Evolutionary conservation across 2,329 filamentous ascomycete genomes (phyloP), one percentile per base, ranked within the genome.

Genomic region (Tolypocladium ovalisporum): DNA sequence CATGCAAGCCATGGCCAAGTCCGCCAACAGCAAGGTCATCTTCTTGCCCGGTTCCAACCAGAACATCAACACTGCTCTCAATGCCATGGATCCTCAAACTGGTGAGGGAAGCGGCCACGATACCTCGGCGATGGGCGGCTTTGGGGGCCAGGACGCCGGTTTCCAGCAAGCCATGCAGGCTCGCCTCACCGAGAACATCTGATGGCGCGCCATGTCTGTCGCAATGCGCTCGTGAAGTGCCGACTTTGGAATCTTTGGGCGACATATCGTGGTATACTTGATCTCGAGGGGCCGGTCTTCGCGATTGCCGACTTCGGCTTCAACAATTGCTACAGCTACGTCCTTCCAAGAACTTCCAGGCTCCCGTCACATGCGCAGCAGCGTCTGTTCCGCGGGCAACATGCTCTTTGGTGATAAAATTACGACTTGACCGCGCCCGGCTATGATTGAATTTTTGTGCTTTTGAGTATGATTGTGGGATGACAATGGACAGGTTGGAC

Each of bases 1-100:
- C 4, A 97, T 97, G 93, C 94, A 97, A 73, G 84, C 90, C 47
- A 99, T 99, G 93, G 94, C 94, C 66, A 97, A 97, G 82, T 84
- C 84, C 0, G 90, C 91, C 53, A 95, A 92, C 74, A 85, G 81
- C 75, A 95, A 95, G 76, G 88, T 94, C 67, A 92, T 94, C 67
- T 94, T 93, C 79, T 68, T 94, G 66, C 88, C 88, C 12, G 84
- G 78, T 12, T 69, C 72, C 52, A 73, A 69, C 62, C 82, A 88
- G 74, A 84, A 81, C 19, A 81, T 86, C 67, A 60, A 68, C 63
- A 44, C 67, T 1, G 70, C 73, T 44, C 71, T 81, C 64, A 72
- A 75, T 57, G 73, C 75, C 47, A 57, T 79, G 22, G 75, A 81
- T 42, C 63, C 70, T 59, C 63, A 69, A 39, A 66, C 66, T 5